These are phyloP conservation scores for Amanita polypyramis DNA, from an alignment of 768 basidiomycete species.

Conservation along the genomic window DNA sequence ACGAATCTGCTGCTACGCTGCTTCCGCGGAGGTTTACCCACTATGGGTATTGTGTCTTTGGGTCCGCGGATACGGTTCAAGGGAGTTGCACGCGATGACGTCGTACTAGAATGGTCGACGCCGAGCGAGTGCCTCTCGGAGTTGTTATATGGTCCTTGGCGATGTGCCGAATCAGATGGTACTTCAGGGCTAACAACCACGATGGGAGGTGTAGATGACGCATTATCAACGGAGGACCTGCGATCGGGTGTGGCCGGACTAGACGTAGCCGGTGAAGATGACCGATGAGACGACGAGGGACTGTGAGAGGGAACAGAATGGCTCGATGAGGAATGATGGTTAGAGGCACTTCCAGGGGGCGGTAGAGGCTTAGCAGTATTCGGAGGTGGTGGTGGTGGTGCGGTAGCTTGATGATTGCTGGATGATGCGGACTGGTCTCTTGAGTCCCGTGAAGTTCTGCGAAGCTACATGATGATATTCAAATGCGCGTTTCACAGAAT, in stretches of 20 bases:
- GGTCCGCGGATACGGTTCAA: conserved; percentile 73
- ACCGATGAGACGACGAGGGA: conserved; percentile 31
- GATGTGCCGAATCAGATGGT: conserved; percentile 34
- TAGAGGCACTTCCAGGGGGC: conserved; percentile 29
- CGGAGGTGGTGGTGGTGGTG: conserved; percentile 51
- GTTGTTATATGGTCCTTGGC: conserved; percentile 28
- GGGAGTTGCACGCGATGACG: conserved; percentile 57
- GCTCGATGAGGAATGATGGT: conserved; percentile 26
- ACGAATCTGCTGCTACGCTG: conserved; percentile 96
- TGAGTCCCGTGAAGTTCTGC: conserved; percentile 55
- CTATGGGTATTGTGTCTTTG: conserved; percentile 94
- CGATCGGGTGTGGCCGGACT: conserved; percentile 43
- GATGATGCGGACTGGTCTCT: conserved; percentile 20
- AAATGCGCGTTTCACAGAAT: conserved; percentile 11
- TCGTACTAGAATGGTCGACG: conserved; percentile 37
- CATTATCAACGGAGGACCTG: conserved; percentile 38
- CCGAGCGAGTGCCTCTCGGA: conserved; percentile 38
- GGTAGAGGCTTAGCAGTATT: conserved; percentile 60
- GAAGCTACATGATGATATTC: conserved; percentile 34
- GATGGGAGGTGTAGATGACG: conserved; percentile 62
- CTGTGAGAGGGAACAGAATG: conserved; percentile 29
- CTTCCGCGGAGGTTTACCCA: conserved; percentile 93
- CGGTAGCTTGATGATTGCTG: conserved; percentile 20
- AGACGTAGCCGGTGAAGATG: conserved; percentile 29
- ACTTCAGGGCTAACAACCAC: conserved; percentile 78